Evolutionary conservation across 371 early-diverging fungal species (phyloP).

Genomic region (Circinella minor): DNA sequence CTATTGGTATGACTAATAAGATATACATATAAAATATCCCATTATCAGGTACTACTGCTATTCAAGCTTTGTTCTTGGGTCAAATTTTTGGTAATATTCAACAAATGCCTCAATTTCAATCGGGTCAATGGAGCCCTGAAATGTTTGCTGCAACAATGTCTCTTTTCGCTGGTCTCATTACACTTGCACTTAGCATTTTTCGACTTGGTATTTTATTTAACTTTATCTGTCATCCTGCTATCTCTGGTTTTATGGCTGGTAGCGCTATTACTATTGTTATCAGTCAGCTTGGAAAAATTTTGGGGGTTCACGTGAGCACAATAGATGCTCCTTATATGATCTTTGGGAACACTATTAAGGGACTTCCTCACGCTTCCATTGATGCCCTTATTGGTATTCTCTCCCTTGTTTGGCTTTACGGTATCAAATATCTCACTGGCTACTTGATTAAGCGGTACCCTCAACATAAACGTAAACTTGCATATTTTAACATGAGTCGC

Average conservation of each 20-base stretch:
- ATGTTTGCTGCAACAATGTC: conserved; percentile 55
- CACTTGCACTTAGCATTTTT: conserved; percentile 71
- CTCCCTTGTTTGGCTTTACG: conserved; percentile 55
- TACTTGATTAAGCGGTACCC: conserved; percentile 45
- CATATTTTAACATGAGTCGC: conserved; percentile 64
- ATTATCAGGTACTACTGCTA: conserved; percentile 74
- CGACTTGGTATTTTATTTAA: conserved; percentile 83
- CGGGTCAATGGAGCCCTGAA: conserved; percentile 39
- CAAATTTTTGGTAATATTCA: conserved; percentile 60
- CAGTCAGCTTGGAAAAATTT: conserved; percentile 76
- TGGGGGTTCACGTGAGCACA: conserved; percentile 76
- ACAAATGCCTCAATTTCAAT: conserved; percentile 36
- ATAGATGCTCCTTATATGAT: conserved; percentile 61
- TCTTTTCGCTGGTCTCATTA: conserved; percentile 69
- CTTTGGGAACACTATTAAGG: conserved; percentile 58
- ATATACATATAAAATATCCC: background rate
- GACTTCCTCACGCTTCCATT: conserved; percentile 46
- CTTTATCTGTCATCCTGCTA: conserved; percentile 79
- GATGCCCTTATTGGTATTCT: conserved; percentile 69
- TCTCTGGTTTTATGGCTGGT: conserved; percentile 80
- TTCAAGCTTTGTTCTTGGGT: conserved; percentile 76
- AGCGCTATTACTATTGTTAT: conserved; percentile 81
- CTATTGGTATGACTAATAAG: no score
- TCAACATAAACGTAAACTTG: conserved; percentile 35
- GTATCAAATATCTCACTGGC: conserved; percentile 37